phyloP scores from a whole-genome alignment of 148 eudicot species.

The Rheum nobile region DNA sequence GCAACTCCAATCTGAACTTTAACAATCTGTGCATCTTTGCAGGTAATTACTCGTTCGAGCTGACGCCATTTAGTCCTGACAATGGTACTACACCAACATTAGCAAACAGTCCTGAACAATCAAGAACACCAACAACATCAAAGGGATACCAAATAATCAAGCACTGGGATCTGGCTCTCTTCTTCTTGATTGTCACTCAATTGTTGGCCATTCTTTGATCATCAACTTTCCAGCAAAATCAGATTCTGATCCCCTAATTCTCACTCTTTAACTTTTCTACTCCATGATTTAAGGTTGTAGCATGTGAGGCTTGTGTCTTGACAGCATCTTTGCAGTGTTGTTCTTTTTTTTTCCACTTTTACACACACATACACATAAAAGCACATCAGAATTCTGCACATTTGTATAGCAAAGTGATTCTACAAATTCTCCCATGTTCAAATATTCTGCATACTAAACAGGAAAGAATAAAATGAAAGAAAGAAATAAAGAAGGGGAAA shows the following conservation, averaged over 20 bases:
- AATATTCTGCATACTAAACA: background rate
- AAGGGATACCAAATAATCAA: background rate
- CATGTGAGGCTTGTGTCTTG: background rate
- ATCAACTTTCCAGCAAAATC: background rate
- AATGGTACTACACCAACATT: background rate
- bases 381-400: background rate
- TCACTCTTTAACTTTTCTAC: background rate
- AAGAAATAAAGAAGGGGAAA: background rate
- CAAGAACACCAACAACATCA: background rate
- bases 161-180: background rate
- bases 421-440: background rate
- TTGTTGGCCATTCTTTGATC: background rate
- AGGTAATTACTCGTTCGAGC: background rate
- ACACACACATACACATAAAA: background rate
- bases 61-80: background rate
- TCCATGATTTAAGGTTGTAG: background rate
- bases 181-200: slow-evolving; percentile 1
- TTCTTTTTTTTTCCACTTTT: no score
- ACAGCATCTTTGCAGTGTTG: no score
- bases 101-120: background rate
- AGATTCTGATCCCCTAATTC: background rate
- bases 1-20: background rate
- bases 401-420: background rate
- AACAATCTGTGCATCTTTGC: background rate
- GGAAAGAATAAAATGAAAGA: background rate